These are phyloP conservation scores for Candida labiduridarum DNA, from an alignment of 1,139 yeast species.

Conservation along the genomic window DNA sequence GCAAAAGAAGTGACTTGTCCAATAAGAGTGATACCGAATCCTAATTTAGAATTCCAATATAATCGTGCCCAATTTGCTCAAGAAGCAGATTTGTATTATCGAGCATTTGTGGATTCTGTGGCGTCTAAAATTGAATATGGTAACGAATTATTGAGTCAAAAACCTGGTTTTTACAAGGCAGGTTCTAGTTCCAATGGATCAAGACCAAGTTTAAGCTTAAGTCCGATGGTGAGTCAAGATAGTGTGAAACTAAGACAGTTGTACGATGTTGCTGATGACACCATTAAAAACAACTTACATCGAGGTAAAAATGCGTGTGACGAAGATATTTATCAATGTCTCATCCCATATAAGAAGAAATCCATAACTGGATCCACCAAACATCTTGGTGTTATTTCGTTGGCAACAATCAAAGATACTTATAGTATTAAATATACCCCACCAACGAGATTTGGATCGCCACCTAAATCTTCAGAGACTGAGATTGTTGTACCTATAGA, in stretches of 20 bases:
- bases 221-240: constrained; percentile 15
- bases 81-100: constrained; percentile 32
- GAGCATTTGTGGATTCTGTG: constrained; percentile 40
- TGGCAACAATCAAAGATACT: constrained; percentile 38
- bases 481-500: constrained; percentile 39
- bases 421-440: constrained; percentile 37
- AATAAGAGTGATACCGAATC: constrained; percentile 39
- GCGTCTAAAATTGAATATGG: constrained; percentile 36
- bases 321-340: constrained; percentile 35
- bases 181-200: background rate
- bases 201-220: constrained; percentile 11
- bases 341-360: constrained; percentile 38
- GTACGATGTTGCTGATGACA: constrained; percentile 25
- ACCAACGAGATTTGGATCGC: constrained; percentile 27
- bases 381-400: constrained; percentile 36
- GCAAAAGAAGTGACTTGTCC: constrained; percentile 38
- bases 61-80: constrained; percentile 21
- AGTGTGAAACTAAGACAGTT: constrained; percentile 36
- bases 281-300: constrained; percentile 20
- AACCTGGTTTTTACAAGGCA: background rate
- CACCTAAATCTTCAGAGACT: constrained; percentile 17
- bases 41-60: constrained; percentile 26
- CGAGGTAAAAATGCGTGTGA: constrained; percentile 15
- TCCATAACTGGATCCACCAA: constrained; percentile 38
- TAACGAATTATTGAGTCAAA: constrained; percentile 18